phyloP scores from a whole-genome alignment of 495 filamentous ascomycete genomes.

The Tuber microsphaerosporum region DNA sequence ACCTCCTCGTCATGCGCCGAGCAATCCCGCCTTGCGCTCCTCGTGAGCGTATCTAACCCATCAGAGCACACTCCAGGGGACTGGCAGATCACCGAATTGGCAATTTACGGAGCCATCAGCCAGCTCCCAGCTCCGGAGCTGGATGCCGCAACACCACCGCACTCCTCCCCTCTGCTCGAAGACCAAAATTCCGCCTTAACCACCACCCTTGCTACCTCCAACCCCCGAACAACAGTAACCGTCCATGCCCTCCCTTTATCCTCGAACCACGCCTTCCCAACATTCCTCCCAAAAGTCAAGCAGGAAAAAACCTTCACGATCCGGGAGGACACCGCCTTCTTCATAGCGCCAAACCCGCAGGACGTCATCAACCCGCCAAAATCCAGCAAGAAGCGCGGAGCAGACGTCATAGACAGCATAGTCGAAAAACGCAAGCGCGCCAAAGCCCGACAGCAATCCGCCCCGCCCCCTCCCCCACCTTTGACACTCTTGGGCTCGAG shows the following conservation, averaged over 20 bases:
- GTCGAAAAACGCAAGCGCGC: slow-evolving; percentile 35
- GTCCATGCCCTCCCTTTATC: slow-evolving; percentile 39
- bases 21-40: slow-evolving; percentile 34
- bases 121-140: slow-evolving; percentile 4
- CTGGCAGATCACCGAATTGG: slow-evolving; percentile 37
- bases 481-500: slow-evolving; percentile 24
- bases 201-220: background rate
- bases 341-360: slow-evolving; percentile 39
- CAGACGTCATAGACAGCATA: slow-evolving; percentile 34
- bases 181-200: background rate
- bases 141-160: slow-evolving; percentile 27
- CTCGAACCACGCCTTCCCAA: slow-evolving; percentile 32
- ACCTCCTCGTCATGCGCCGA: slow-evolving; percentile 18
- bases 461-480: slow-evolving; percentile 17
- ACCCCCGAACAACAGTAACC: slow-evolving; percentile 20
- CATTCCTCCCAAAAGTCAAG: slow-evolving; percentile 22
- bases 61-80: slow-evolving; percentile 10
- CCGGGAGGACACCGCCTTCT: slow-evolving; percentile 10
- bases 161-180: slow-evolving; percentile 33
- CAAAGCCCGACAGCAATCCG: slow-evolving; percentile 13
- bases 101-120: slow-evolving; percentile 38
- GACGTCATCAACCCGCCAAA: slow-evolving; percentile 35
- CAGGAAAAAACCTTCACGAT: slow-evolving; percentile 9
- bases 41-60: slow-evolving; percentile 24
- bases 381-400: slow-evolving; percentile 35